Base-by-base conservation (phyloP, 176 grass and related monocot genomes). In the Eleusine coracana region DNA sequence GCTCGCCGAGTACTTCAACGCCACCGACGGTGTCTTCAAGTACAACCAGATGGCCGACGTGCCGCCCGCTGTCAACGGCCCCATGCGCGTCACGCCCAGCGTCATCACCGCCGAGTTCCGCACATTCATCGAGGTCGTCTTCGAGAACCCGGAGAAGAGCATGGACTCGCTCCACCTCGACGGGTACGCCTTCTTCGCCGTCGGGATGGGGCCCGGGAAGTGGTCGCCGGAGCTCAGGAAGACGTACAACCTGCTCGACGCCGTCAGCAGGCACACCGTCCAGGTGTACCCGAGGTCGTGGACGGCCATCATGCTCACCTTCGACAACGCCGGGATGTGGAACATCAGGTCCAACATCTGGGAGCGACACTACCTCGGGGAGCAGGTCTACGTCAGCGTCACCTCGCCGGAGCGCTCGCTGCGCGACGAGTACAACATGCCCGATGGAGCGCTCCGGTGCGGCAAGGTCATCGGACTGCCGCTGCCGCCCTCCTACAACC, bases 1-100 rank as follows among this genome's bases (percentile, higher is more conserved):
- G 92, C 86, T 94, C 45, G 92, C 92, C 81, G 92, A 94, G 89
- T 94, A 94, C 77, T 94, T 94, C 81, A 89, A 92, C 81, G 25
- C 83, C 71, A 66, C 59, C 67, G 81, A 94, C 13, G 48, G 73
- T 10, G 81, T 89, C 27, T 94, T 94, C 87, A 89, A 59, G 62
- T 94, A 94, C 89, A 89, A 92, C 75, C 41, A 87, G 67, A 89
- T 92, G 48, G 78, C 18, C 60, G 92, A 94, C 64, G 16, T 71
- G 5, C 92, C 89, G 0, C 84, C 87, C 3, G 83, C 51, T 31
- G 76, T 79, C 5, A 38, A 59, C 11, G 72, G 64, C 0, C 68
- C 89, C 0, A 63, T 92, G 28, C 80, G 13, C 14, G 6, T 90
- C 45, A 0, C 61, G 36, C 75, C 92, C 36, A 91, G 82, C 36